A percentile compares a stretch with the other conserved stretches of the same genome.
Conservation (phyloP, 1,284 basidiomycete genomes). For the Moesziomyces globuligerus region DNA sequence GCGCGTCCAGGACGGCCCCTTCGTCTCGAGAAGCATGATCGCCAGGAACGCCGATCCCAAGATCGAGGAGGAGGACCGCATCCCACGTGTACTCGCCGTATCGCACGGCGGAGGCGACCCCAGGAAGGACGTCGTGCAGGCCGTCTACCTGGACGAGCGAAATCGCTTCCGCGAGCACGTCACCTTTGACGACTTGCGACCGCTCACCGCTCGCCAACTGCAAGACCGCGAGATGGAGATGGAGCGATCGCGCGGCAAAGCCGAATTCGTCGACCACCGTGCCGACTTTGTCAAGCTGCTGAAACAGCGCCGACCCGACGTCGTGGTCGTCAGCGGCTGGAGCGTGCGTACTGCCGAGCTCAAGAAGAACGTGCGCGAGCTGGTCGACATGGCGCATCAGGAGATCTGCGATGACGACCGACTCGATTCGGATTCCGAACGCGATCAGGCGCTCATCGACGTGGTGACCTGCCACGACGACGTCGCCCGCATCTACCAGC, state of each 20-base stretch:
- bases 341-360: constrained; percentile 79
- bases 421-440: constrained; percentile 30
- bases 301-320: constrained; percentile 82
- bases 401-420: constrained; percentile 64
- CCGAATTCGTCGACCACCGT: constrained; percentile 68
- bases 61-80: constrained; percentile 75
- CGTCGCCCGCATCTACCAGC: constrained; percentile 91
- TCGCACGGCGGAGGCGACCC: constrained; percentile 96
- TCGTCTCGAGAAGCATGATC: constrained; percentile 69
- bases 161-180: constrained; percentile 88
- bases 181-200: constrained; percentile 77
- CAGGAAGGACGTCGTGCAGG: constrained; percentile 84
- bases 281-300: constrained; percentile 82
- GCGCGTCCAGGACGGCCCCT: constrained; percentile 75
- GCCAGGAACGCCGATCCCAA: constrained; percentile 53
- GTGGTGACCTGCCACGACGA: constrained; percentile 90
- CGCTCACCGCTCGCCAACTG: constrained; percentile 70
- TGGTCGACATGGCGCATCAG: constrained; percentile 72
- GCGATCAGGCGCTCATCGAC: constrained; percentile 54
- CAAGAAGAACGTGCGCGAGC: constrained; percentile 71
- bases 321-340: constrained; percentile 85
- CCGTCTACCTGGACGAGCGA: constrained; percentile 85
- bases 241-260: constrained; percentile 71
- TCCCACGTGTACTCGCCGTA: constrained; percentile 85
- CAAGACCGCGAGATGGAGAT: constrained; percentile 41